phyloP scores from a whole-genome alignment of 1,284 basidiomycete species.

The Puccinia horiana region DNA sequence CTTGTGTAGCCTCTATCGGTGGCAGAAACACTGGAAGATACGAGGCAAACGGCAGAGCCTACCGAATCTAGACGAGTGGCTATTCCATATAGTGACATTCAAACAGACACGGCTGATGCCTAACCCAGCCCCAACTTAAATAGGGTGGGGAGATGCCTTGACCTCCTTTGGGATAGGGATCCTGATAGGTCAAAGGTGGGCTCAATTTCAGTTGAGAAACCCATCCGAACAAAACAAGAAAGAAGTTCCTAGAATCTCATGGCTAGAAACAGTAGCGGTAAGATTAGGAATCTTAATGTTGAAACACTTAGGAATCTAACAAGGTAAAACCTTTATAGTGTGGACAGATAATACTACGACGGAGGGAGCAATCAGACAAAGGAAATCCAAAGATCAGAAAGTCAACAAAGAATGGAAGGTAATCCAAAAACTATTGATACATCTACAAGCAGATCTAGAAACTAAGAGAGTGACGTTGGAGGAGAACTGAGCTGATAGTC shows the following conservation, averaged over 20 bases:
- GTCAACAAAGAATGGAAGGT: slow-evolving; percentile 8
- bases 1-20: too few relatives aligned
- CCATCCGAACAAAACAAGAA: too few relatives aligned
- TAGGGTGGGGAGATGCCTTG: background rate
- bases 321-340: background rate
- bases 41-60: too few relatives aligned
- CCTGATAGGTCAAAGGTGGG: background rate
- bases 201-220: too few relatives aligned
- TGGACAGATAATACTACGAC: too few relatives aligned
- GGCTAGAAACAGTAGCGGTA: too few relatives aligned
- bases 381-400: background rate
- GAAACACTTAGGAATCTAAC: background rate
- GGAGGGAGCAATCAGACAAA: background rate
- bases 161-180: background rate
- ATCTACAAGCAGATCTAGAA: background rate
- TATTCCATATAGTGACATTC: too few relatives aligned
- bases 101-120: too few relatives aligned
- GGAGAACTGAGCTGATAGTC: background rate
- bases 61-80: too few relatives aligned
- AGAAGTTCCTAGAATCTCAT: too few relatives aligned
- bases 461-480: too few relatives aligned
- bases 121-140: background rate
- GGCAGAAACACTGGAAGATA: too few relatives aligned
- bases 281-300: background rate
- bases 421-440: background rate